These are phyloP conservation scores for Pinus tabuliformis DNA, from an alignment of 75 land plant species.

Conservation along the genomic window DNA sequence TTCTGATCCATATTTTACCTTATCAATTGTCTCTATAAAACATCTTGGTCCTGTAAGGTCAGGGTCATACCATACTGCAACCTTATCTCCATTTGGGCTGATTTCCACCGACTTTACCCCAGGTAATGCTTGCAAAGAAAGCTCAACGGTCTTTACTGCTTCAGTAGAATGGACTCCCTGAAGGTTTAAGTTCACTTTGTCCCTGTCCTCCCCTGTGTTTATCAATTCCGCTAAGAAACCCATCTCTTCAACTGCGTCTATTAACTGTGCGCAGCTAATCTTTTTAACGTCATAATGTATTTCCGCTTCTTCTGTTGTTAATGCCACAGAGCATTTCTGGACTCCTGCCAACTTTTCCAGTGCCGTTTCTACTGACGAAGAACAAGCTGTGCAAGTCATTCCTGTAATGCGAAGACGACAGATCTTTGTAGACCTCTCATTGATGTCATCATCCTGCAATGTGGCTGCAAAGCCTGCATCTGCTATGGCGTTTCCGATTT, in stretches of 20 bases:
- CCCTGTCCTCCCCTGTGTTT: conserved; percentile 15
- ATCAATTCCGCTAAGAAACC: conserved; percentile 29
- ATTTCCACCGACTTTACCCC: conserved; percentile 28
- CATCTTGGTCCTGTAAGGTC: conserved; percentile 31
- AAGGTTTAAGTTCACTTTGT: conserved; percentile 8
- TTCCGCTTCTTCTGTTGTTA: conserved; percentile 79
- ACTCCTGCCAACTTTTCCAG: conserved; percentile 49
- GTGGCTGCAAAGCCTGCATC: conserved; percentile 71
- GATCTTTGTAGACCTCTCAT: conserved; percentile 13
- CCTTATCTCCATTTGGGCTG: conserved; percentile 1
- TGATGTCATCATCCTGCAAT: conserved; percentile 27
- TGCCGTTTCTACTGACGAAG: conserved; percentile 52
- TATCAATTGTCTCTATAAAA: conserved; percentile 18
- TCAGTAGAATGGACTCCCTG: conserved; percentile 12
- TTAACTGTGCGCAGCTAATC: conserved; percentile 22
- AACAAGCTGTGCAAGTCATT: conserved; percentile 83
- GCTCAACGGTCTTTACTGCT: conserved; percentile 12
- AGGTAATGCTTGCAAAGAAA: conserved; percentile 14
- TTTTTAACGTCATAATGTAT: conserved; percentile 55
- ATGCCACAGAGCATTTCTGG: conserved; percentile 49
- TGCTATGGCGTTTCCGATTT: conserved; percentile 59
- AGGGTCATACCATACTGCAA: conserved; percentile 28
- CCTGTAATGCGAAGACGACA: conserved; percentile 66
- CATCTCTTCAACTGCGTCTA: conserved; percentile 16
- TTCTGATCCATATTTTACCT: conserved; percentile 11